Conservation (phyloP, 306 rosid species). For the Ormosia emarginata region DNA sequence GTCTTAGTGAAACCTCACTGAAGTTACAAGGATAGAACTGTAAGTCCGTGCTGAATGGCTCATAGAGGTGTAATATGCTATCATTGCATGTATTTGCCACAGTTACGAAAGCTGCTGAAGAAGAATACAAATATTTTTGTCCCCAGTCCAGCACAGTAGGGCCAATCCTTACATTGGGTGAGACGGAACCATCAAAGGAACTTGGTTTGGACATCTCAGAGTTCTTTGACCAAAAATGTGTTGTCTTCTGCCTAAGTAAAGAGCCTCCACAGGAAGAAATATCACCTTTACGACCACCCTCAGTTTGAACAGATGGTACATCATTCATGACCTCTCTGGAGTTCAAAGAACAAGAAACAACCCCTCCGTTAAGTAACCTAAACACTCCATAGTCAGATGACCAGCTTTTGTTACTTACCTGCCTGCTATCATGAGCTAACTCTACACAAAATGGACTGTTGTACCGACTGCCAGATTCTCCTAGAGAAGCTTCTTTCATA, state of each 20-base stretch:
- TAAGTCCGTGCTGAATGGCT: conserved; percentile 77
- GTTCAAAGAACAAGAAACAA: conserved; percentile 73
- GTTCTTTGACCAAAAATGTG: conserved; percentile 38
- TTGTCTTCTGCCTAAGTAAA: conserved; percentile 45
- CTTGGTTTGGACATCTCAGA: conserved; percentile 39
- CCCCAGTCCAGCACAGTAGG: conserved; percentile 86
- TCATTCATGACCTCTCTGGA: conserved; percentile 49
- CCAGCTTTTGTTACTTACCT: conserved; percentile 62
- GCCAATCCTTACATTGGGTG: conserved; percentile 58
- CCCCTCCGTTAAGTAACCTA: conserved; percentile 64
- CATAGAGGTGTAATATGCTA: conserved; percentile 71
- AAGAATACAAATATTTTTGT: conserved; percentile 56
- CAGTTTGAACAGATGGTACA: conserved; percentile 47
- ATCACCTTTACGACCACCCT: conserved; percentile 38
- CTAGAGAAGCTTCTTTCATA: conserved; percentile 32
- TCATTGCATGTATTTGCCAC: conserved; percentile 77
- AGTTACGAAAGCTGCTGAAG: conserved; percentile 70
- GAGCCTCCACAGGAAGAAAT: conserved; percentile 55
- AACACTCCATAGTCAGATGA: conserved; percentile 77
- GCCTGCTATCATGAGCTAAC: conserved; percentile 42
- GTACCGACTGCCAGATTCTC: conserved; percentile 40
- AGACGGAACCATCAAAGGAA: conserved; percentile 47
- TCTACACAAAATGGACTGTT: conserved; percentile 39
- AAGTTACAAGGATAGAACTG: conserved; percentile 95
- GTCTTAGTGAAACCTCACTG: conserved; percentile 63